Conservation (phyloP, 164 flowering plant genomes). For the Litsea cubeba region DNA sequence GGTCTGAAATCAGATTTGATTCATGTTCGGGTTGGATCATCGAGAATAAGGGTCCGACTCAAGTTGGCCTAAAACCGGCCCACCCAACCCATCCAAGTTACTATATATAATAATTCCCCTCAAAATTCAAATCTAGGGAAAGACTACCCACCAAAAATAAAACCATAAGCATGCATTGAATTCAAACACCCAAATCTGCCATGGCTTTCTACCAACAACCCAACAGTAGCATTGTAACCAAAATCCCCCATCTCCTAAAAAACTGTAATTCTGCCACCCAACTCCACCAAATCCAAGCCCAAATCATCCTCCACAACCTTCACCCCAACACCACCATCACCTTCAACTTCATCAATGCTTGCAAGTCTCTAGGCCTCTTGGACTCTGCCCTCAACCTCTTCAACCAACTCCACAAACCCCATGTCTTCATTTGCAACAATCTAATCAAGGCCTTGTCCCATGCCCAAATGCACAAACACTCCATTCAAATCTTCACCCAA, state of each 20-base stretch:
- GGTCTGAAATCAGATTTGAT: no score
- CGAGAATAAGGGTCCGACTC: no score
- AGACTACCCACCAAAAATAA: not conserved
- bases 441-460: conserved; percentile 48
- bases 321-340: conserved; percentile 34
- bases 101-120: no score
- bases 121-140: no score
- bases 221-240: conserved; percentile 4
- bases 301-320: conserved; percentile 41
- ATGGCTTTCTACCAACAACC: conserved; percentile 9
- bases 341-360: conserved; percentile 38
- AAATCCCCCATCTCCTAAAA: conserved; percentile 24
- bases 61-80: no score
- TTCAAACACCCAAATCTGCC: not conserved
- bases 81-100: no score
- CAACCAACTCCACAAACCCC: conserved; percentile 31
- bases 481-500: conserved; percentile 32
- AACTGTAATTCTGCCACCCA: conserved; percentile 22
- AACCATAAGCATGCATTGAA: not conserved
- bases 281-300: conserved; percentile 53
- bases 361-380: conserved; percentile 29
- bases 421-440: conserved; percentile 46
- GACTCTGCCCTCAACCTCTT: conserved; percentile 29
- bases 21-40: no score
- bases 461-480: conserved; percentile 24